Percentiles rank a stretch among this genome's conserved stretches.
These are phyloP conservation scores for Daldinia decipiens DNA, from an alignment of 495 filamentous ascomycete species.

Conservation along the genomic window DNA sequence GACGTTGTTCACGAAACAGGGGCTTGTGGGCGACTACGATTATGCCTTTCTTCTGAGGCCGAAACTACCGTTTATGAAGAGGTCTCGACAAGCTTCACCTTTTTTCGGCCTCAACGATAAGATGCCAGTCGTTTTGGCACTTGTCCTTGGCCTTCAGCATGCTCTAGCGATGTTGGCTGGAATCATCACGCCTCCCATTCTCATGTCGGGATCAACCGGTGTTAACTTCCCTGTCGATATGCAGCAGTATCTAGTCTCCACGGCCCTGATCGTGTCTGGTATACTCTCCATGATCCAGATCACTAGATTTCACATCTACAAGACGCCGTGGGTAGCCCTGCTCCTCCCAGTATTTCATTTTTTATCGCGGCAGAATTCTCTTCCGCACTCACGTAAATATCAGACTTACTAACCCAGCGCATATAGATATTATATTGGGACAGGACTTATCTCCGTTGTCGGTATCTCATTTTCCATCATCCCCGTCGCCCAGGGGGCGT, in stretches of 20 bases:
- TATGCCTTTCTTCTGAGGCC: conserved; percentile 78
- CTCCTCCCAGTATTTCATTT: background rate
- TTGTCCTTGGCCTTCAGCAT: conserved; percentile 64
- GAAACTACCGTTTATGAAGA: conserved; percentile 84
- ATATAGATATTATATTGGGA: conserved; percentile 77
- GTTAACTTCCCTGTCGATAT: conserved; percentile 70
- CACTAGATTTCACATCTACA: conserved; percentile 80
- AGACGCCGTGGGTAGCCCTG: conserved; percentile 68
- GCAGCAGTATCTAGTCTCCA: conserved; percentile 84
- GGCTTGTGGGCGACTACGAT: conserved; percentile 86
- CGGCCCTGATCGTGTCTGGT: conserved; percentile 86
- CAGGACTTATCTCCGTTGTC: conserved; percentile 89
- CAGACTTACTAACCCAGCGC: conserved; percentile 5
- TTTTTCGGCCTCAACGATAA: conserved; percentile 90
- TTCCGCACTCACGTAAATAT: background rate
- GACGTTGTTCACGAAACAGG: conserved; percentile 67
- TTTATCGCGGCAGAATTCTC: background rate
- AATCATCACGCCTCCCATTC: conserved; percentile 80
- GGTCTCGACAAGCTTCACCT: conserved; percentile 69
- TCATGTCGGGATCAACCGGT: conserved; percentile 70
- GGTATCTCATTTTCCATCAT: conserved; percentile 90
- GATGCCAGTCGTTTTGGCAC: conserved; percentile 81
- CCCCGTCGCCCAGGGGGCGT: conserved; percentile 79
- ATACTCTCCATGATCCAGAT: conserved; percentile 84
- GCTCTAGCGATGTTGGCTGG: conserved; percentile 65